These are phyloP conservation scores for Geosmithia morbida DNA, from an alignment of 2,329 filamentous ascomycete genomes.

Conservation along the genomic window DNA sequence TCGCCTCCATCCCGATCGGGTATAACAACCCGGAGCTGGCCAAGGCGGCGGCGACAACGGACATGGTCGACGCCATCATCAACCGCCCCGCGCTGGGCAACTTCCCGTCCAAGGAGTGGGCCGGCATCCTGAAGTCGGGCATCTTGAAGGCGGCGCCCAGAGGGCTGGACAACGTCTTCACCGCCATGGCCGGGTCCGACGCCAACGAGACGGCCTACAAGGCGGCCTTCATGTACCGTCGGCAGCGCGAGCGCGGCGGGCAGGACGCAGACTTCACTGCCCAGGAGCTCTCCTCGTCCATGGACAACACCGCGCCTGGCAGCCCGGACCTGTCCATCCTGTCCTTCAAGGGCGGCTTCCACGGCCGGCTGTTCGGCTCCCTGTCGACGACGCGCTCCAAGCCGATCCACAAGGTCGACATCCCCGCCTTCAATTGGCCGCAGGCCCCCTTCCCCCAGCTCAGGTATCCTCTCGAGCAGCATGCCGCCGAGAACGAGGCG, in stretches of 20 bases:
- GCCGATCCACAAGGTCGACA: conserved; percentile 89
- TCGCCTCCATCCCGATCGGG: conserved; percentile 81
- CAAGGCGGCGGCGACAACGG: conserved; percentile 55
- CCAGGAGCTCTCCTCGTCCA: conserved; percentile 58
- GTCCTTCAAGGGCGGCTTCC: conserved; percentile 79
- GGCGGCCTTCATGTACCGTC: conserved; percentile 87
- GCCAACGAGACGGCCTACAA: conserved; percentile 94
- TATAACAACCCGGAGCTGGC: conserved; percentile 78
- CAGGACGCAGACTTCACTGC: conserved; percentile 59
- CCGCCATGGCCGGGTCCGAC: conserved; percentile 76
- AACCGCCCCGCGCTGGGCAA: conserved; percentile 84
- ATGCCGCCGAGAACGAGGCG: conserved; percentile 65
- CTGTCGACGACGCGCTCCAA: conserved; percentile 85
- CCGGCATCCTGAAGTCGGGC: conserved; percentile 61
- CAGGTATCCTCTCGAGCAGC: conserved; percentile 75
- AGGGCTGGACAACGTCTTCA: conserved; percentile 80
- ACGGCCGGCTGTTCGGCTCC: conserved; percentile 78
- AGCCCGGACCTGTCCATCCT: conserved; percentile 68
- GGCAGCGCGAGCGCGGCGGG: conserved; percentile 68
- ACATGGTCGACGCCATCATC: conserved; percentile 70
- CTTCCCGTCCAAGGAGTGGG: conserved; percentile 81
- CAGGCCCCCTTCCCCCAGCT: conserved; percentile 74
- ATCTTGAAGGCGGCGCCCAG: conserved; percentile 72
- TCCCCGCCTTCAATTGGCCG: conserved; percentile 90
- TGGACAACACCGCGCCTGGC: conserved; percentile 70